Evolutionary conservation across 2,329 filamentous ascomycete genomes (phyloP).

Genomic region (Claviceps sp.): DNA sequence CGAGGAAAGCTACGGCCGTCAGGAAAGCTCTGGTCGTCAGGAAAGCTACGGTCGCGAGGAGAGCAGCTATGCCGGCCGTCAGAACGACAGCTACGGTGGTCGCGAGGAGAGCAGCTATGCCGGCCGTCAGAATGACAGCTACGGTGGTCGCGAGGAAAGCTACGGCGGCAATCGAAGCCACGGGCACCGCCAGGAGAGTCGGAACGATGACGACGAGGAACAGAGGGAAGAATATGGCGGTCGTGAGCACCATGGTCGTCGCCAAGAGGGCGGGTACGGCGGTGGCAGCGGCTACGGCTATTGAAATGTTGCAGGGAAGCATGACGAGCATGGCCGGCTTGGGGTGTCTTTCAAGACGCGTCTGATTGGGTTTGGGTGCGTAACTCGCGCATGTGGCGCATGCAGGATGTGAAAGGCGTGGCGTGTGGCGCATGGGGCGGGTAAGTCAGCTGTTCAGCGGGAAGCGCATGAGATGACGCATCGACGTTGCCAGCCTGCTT

Average conservation of each 20-base stretch:
- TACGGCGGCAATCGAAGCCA: not conserved
- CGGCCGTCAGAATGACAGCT: too few relatives aligned
- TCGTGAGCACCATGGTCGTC: conserved; percentile 3
- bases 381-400: too few relatives aligned
- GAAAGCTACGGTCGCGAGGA: not conserved
- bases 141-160: not conserved
- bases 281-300: conserved; percentile 7
- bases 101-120: too few relatives aligned
- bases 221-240: conserved; percentile 6
- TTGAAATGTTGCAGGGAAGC: not conserved
- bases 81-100: not conserved
- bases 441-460: too few relatives aligned
- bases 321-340: too few relatives aligned
- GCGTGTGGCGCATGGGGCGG: not conserved
- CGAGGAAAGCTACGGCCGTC: conserved; percentile 14
- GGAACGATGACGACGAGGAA: conserved; percentile 2
- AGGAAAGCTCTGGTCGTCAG: not conserved
- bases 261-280: conserved; percentile 8
- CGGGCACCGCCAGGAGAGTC: conserved; percentile 5
- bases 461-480: too few relatives aligned
- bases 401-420: not conserved
- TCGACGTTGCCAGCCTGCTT: too few relatives aligned
- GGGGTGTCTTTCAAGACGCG: not conserved
- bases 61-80: conserved; percentile 3
- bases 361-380: not conserved